Conservation (phyloP, 2,329 filamentous ascomycete genomes). For the Calcarisporium arbuscula region DNA sequence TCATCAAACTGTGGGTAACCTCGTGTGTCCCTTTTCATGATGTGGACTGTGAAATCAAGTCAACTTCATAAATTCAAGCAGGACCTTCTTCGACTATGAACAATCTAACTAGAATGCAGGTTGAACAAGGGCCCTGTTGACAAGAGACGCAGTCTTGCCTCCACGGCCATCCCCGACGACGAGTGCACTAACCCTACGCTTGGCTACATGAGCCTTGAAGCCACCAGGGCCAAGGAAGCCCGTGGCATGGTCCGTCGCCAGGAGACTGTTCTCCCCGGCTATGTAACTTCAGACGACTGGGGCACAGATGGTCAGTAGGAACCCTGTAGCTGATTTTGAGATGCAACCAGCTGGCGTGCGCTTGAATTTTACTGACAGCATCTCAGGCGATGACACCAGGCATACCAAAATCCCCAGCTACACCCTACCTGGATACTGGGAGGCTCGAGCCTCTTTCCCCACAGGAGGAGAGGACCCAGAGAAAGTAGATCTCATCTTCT, state of each 20-base stretch:
- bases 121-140: slow-evolving; percentile 36
- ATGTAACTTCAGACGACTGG: slow-evolving; percentile 51
- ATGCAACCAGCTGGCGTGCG: neutral
- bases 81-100: no score
- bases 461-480: slow-evolving; percentile 31
- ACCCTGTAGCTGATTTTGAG: neutral
- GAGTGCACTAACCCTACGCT: slow-evolving; percentile 41
- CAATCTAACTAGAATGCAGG: slow-evolving; percentile 11
- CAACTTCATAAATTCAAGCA: neutral
- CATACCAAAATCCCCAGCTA: slow-evolving; percentile 42
- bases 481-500: slow-evolving; percentile 46
- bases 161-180: slow-evolving; percentile 31
- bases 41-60: neutral
- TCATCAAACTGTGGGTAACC: slow-evolving; percentile 20
- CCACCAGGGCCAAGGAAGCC: slow-evolving; percentile 17
- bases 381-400: slow-evolving; percentile 46
- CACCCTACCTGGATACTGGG: slow-evolving; percentile 42
- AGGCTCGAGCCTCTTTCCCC: slow-evolving; percentile 42
- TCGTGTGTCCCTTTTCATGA: neutral
- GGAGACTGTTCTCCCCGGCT: slow-evolving; percentile 40
- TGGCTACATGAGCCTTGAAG: slow-evolving; percentile 15
- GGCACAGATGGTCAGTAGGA: slow-evolving; percentile 35
- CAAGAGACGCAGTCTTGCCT: slow-evolving; percentile 28
- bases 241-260: slow-evolving; percentile 42
- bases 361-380: no score